Conservation (phyloP, 2,329 filamentous ascomycete genomes). For the Pestalotiopsis sp. region DNA sequence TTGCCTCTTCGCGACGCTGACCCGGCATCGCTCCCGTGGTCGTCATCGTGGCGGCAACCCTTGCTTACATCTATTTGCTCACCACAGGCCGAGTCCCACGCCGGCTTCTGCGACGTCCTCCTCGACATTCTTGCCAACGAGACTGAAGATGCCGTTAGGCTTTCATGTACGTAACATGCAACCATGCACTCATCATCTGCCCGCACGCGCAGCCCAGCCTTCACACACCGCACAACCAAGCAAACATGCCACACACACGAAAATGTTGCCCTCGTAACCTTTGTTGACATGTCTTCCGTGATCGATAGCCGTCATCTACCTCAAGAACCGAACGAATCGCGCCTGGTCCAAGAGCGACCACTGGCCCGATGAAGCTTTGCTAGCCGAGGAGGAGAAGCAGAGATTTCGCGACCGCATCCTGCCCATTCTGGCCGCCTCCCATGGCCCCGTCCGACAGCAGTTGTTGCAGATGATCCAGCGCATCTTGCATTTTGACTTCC, state of each 20-base stretch:
- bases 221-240: neutral
- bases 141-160: constrained; percentile 79
- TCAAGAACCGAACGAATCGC: constrained; percentile 95
- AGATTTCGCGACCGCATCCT: constrained; percentile 87
- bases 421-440: constrained; percentile 81
- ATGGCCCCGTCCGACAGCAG: constrained; percentile 83
- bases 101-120: constrained; percentile 88
- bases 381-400: constrained; percentile 86
- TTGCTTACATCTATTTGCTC: constrained; percentile 17
- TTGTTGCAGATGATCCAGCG: constrained; percentile 94
- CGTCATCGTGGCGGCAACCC: constrained; percentile 11
- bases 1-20: neutral
- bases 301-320: constrained; percentile 82
- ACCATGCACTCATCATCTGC: constrained; percentile 12
- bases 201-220: constrained; percentile 11
- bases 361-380: constrained; percentile 70
- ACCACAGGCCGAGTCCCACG: constrained; percentile 80
- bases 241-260: neutral
- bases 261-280: neutral
- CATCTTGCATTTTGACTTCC: constrained; percentile 95
- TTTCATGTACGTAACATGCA: constrained; percentile 72
- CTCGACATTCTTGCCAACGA: constrained; percentile 89
- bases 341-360: constrained; percentile 85
- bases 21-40: neutral
- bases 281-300: constrained; percentile 18